phyloP scores from a whole-genome alignment of 192 early-diverging fungal species.

The Borealophlyctis nickersoniae region DNA sequence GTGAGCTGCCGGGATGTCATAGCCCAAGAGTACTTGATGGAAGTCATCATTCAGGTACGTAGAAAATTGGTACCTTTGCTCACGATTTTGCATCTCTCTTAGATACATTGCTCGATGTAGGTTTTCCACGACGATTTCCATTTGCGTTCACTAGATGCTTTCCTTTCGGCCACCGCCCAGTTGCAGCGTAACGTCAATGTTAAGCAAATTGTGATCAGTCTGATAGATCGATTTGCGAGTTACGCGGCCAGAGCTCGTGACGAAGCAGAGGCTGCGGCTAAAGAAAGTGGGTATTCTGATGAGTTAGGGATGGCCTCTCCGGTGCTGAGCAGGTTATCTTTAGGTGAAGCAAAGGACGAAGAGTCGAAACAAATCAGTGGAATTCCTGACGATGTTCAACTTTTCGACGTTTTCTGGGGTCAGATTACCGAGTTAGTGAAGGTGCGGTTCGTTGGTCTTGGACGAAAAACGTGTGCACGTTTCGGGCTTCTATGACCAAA shows the following conservation, averaged over 20 bases:
- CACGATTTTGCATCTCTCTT: too few species aligned
- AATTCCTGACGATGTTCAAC: constrained; percentile 78
- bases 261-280: constrained; percentile 34
- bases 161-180: constrained; percentile 87
- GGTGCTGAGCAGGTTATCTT: too few species aligned
- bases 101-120: too few species aligned
- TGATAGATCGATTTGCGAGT: constrained; percentile 90
- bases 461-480: not conserved
- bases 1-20: constrained; percentile 96
- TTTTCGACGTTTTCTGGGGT: constrained; percentile 97
- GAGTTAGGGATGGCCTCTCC: not conserved
- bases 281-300: constrained; percentile 9
- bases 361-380: constrained; percentile 57
- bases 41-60: constrained; percentile 94
- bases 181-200: constrained; percentile 92
- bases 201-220: constrained; percentile 92
- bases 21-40: constrained; percentile 99
- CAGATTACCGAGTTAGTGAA: constrained; percentile 91
- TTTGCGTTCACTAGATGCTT: constrained; percentile 80
- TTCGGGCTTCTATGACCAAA: constrained; percentile 17
- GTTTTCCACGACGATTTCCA: constrained; percentile 98
- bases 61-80: too few species aligned
- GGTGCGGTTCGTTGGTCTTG: constrained; percentile 33
- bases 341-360: too few species aligned
- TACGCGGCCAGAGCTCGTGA: constrained; percentile 75